phyloP scores from a whole-genome alignment of 495 filamentous ascomycete genomes.

The Tuber borchii region DNA sequence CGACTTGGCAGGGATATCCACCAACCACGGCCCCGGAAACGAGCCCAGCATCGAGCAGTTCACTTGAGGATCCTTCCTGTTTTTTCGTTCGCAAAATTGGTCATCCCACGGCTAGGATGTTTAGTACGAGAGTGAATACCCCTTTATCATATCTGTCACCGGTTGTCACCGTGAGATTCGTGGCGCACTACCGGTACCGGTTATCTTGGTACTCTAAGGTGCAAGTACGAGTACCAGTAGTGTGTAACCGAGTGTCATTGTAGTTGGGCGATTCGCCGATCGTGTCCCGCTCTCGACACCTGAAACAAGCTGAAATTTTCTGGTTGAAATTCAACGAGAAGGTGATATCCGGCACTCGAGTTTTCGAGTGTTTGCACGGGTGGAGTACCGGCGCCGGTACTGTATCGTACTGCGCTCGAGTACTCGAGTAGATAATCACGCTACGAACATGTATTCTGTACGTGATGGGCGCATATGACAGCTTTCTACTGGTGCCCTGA shows the following conservation, averaged over 20 bases:
- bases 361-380: not conserved
- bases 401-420: not conserved
- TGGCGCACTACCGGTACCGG: not conserved
- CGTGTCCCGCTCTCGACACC: not conserved
- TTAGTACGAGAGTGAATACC: not conserved
- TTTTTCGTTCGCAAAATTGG: not conserved
- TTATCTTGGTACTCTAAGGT: not conserved
- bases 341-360: not conserved
- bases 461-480: not conserved
- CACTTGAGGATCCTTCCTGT: not conserved
- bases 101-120: not conserved
- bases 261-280: not conserved
- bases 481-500: constrained; percentile 5
- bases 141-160: not conserved
- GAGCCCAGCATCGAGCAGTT: not conserved
- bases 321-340: not conserved
- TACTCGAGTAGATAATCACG: not conserved
- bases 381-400: not conserved
- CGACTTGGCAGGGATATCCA: not conserved
- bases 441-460: not conserved
- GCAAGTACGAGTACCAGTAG: too few species aligned
- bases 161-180: not conserved
- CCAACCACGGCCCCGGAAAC: not conserved
- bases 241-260: not conserved
- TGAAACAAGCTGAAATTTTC: constrained; percentile 1